Conservation (phyloP, 202 grass and related monocot genomes). For the Schoenoplectus tabernaemontani region DNA sequence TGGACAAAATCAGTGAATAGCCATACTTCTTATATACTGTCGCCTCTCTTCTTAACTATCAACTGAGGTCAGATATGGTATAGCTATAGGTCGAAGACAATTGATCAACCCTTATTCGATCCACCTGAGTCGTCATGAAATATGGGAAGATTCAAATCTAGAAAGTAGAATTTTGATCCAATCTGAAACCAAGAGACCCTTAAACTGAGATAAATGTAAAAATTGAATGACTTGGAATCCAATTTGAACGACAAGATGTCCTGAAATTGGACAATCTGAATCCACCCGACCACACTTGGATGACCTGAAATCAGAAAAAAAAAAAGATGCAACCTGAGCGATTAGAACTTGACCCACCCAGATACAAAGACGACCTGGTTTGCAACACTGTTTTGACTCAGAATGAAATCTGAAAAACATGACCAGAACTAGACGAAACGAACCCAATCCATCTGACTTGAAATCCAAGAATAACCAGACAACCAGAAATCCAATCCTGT, state of each 20-base stretch:
- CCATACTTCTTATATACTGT: too few relatives aligned
- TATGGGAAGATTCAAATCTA: not conserved
- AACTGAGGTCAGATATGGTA: not conserved
- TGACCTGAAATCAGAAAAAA: too few relatives aligned
- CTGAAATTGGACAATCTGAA: too few relatives aligned
- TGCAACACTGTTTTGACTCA: not conserved
- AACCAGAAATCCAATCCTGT: too few relatives aligned
- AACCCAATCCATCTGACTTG: too few relatives aligned
- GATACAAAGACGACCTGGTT: not conserved
- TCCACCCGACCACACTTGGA: too few relatives aligned
- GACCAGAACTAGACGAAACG: too few relatives aligned
- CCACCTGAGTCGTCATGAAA: not conserved
- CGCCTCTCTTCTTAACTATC: not conserved
- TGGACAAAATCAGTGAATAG: too few relatives aligned
- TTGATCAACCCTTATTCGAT: not conserved
- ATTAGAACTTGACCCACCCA: not conserved
- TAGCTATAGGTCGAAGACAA: not conserved
- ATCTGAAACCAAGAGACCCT: too few relatives aligned
- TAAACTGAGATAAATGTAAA: not conserved
- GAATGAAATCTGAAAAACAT: too few relatives aligned
- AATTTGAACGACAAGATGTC: not conserved
- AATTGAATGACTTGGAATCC: not conserved
- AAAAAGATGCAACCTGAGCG: not conserved
- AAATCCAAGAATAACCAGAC: too few relatives aligned
- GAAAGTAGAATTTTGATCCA: not conserved